These are phyloP conservation scores for Aspergillus sp. DNA, from an alignment of 2,329 filamentous ascomycete species.

Conservation along the genomic window DNA sequence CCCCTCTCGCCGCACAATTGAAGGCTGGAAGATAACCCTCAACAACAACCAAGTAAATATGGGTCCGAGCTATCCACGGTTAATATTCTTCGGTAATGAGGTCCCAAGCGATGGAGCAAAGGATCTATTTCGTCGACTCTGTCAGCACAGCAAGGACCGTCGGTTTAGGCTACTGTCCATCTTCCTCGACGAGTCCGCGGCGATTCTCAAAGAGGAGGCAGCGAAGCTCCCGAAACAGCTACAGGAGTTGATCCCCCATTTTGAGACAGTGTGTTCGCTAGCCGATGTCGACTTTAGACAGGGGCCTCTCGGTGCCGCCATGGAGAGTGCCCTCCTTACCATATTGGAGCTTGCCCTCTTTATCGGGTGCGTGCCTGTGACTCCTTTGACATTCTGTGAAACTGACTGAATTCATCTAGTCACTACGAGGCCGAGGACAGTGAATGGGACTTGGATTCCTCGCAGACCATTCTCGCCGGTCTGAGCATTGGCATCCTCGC, in stretches of 20 bases:
- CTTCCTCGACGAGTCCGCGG: constrained; percentile 45
- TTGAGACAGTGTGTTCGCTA: constrained; percentile 14
- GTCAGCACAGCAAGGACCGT: constrained; percentile 42
- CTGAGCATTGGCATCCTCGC: constrained; percentile 49
- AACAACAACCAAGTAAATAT: no score
- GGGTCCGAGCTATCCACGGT: no score
- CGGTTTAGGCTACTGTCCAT: constrained; percentile 36
- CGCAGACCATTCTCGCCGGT: constrained; percentile 37
- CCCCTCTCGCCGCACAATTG: no score
- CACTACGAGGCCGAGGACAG: constrained; percentile 29
- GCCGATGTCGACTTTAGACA: constrained; percentile 33
- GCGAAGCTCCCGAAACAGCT: constrained; percentile 18
- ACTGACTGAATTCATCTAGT: constrained; percentile 10
- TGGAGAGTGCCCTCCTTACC: constrained; percentile 48
- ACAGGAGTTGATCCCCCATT: constrained; percentile 20
- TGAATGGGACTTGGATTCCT: constrained; percentile 22
- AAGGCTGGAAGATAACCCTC: no score
- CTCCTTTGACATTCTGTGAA: background rate
- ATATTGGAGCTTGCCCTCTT: constrained; percentile 42
- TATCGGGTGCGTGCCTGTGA: constrained; percentile 41
- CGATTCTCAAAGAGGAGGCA: constrained; percentile 44
- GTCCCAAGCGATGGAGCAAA: constrained; percentile 49
- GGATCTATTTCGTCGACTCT: constrained; percentile 42
- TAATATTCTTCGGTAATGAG: constrained; percentile 48
- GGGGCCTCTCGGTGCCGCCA: constrained; percentile 43